Evolutionary conservation across 1,139 yeast species (phyloP).

Genomic region (Candida sp.): DNA sequence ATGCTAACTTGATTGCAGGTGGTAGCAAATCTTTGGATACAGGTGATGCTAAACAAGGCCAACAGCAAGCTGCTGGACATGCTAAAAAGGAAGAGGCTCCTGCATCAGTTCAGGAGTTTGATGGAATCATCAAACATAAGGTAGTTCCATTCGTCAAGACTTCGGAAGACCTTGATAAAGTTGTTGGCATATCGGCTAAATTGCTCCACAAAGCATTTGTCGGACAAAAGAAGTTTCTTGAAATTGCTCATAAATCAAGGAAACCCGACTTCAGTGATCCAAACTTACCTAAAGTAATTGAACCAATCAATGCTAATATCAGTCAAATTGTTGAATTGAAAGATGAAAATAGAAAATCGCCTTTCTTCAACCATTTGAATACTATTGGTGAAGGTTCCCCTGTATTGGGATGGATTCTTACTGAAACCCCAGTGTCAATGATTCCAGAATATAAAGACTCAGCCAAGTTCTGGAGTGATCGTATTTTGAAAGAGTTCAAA

Average conservation of each 20-base stretch:
- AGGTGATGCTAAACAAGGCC: not conserved
- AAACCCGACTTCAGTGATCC: constrained; percentile 63
- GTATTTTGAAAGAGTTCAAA: constrained; percentile 79
- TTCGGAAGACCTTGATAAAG: constrained; percentile 60
- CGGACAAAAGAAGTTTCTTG: constrained; percentile 56
- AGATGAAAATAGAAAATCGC: constrained; percentile 70
- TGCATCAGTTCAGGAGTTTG: constrained; percentile 50
- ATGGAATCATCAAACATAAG: constrained; percentile 46
- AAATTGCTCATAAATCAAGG: constrained; percentile 55
- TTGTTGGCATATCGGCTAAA: constrained; percentile 60
- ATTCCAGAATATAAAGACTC: constrained; percentile 87
- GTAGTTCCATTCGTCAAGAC: constrained; percentile 59
- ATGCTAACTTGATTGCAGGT: constrained; percentile 6
- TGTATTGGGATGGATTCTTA: constrained; percentile 86
- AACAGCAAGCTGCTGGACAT: constrained; percentile 7
- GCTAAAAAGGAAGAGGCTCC: constrained; percentile 22
- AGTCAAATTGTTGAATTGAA: constrained; percentile 59
- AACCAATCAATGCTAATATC: constrained; percentile 66
- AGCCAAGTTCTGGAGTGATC: constrained; percentile 91
- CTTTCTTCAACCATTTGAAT: constrained; percentile 67
- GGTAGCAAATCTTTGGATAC: constrained; percentile 10
- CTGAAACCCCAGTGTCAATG: constrained; percentile 65
- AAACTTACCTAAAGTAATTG: constrained; percentile 52
- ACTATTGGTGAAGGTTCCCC: constrained; percentile 89
- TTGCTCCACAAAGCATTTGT: constrained; percentile 56